Conservation (phyloP, 768 basidiomycete species). For the Suillus paluster region DNA sequence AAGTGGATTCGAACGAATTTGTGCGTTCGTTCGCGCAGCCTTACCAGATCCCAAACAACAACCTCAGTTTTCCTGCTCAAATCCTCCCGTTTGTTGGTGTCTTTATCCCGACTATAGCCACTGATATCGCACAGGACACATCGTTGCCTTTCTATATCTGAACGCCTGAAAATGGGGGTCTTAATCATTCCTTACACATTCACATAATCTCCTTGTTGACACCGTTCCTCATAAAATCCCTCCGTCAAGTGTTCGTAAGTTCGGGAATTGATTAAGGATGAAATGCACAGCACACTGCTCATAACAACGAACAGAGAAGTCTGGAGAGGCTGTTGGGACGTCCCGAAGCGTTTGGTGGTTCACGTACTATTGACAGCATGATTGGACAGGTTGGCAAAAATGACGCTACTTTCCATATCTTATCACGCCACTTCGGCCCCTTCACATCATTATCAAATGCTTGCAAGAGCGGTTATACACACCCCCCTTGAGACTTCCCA, state of each 20-base stretch:
- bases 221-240: not conserved
- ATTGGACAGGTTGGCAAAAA: not conserved
- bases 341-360: not conserved
- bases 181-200: not conserved
- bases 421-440: not conserved
- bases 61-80: not conserved
- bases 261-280: not conserved
- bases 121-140: conserved; percentile 2
- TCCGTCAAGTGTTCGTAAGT: not conserved
- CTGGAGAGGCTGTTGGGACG: not conserved
- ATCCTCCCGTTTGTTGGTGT: not conserved
- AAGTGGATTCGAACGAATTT: not conserved
- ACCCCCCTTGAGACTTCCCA: too few species aligned
- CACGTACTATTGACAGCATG: not conserved
- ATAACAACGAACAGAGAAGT: not conserved
- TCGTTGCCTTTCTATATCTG: conserved; percentile 5
- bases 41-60: not conserved
- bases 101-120: not conserved
- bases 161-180: not conserved
- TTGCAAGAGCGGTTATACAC: not conserved
- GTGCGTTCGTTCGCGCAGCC: not conserved
- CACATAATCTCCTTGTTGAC: not conserved
- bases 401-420: not conserved
- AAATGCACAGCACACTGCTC: not conserved
- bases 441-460: not conserved